phyloP scores from a whole-genome alignment of 768 basidiomycete genomes.

The Lactarius pseudohatsudake region DNA sequence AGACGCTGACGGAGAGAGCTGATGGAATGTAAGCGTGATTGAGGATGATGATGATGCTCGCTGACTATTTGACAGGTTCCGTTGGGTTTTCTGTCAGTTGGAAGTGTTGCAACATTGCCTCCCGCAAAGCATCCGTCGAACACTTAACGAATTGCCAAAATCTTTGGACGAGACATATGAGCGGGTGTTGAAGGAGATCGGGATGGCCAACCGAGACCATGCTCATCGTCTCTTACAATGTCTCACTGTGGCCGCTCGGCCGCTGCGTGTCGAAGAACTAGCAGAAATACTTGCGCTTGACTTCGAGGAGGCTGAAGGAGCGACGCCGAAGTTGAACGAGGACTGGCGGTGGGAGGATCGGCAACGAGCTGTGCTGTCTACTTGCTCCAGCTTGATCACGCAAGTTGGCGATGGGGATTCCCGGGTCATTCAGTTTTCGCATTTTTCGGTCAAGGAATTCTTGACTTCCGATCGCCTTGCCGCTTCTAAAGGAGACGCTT shows the following conservation, averaged over 20 bases:
- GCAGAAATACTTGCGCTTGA: background rate
- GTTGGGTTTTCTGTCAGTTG: background rate
- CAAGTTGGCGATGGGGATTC: background rate
- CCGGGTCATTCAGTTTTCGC: too few species aligned
- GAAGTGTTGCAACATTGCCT: background rate
- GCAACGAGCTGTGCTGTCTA: background rate
- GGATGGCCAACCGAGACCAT: background rate
- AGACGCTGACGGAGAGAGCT: background rate
- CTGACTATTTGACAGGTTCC: background rate
- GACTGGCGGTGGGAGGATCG: background rate
- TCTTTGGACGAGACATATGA: background rate
- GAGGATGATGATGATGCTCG: background rate
- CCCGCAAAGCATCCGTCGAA: background rate
- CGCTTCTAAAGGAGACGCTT: too few species aligned
- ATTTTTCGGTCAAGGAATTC: too few species aligned
- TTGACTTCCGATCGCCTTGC: too few species aligned
- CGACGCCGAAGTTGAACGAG: background rate
- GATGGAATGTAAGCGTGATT: background rate
- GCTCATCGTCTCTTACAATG: background rate
- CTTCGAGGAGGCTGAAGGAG: background rate
- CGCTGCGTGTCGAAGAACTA: background rate
- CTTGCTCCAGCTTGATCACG: background rate
- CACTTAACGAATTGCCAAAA: background rate
- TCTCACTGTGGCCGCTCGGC: background rate
- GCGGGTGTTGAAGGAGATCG: background rate